phyloP scores from a whole-genome alignment of 2,329 filamentous ascomycete genomes.

The Blastomyces gilchristii region DNA sequence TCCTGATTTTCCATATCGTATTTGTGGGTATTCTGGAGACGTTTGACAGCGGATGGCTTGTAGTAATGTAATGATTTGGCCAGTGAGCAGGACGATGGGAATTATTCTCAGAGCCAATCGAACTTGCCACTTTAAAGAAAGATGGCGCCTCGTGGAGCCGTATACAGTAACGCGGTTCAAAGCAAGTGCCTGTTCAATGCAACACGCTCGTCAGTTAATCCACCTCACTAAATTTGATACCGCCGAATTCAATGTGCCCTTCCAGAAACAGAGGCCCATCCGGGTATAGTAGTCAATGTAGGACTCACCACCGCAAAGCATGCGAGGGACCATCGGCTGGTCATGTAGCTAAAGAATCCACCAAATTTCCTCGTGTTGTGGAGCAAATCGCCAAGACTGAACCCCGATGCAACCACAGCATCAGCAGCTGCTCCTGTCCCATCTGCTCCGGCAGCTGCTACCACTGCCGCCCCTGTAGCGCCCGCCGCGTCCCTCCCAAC shows the following conservation, averaged over 20 bases:
- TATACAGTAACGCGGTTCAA: constrained; percentile 91
- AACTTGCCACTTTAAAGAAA: constrained; percentile 64
- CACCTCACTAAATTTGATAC: neutral
- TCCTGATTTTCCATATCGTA: constrained; percentile 59
- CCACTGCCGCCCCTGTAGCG: constrained; percentile 23
- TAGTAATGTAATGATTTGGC: constrained; percentile 60
- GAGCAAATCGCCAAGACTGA: constrained; percentile 36
- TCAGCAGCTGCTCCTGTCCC: constrained; percentile 23
- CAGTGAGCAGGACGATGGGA: constrained; percentile 58
- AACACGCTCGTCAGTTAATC: constrained; percentile 6
- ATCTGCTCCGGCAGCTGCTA: constrained; percentile 26
- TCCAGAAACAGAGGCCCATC: neutral
- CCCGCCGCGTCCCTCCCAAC: constrained; percentile 5
- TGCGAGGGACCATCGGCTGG: constrained; percentile 81
- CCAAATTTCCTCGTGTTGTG: constrained; percentile 58
- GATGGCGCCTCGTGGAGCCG: constrained; percentile 70
- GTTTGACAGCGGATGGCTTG: constrained; percentile 91
- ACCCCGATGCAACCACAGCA: constrained; percentile 26
- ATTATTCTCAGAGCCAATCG: constrained; percentile 59
- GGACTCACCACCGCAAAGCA: constrained; percentile 63
- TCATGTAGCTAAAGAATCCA: constrained; percentile 81
- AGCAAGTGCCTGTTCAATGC: constrained; percentile 54
- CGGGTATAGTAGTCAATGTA: neutral
- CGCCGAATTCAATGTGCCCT: neutral
- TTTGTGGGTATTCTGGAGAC: constrained; percentile 56